Evolutionary conservation across 441 rosid species (phyloP).

Genomic region (Kokia cookei): DNA sequence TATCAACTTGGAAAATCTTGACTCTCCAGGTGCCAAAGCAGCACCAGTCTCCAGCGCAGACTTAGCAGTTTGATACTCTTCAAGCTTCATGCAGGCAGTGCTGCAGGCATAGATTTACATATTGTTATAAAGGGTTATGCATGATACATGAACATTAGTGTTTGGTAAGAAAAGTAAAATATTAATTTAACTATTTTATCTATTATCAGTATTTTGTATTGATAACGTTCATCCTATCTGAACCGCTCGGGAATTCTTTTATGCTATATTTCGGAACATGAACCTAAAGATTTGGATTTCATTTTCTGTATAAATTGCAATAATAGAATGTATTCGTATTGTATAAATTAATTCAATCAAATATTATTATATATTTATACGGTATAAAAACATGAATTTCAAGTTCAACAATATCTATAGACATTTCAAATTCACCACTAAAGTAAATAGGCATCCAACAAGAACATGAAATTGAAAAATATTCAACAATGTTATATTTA

Average conservation of each 20-base stretch:
- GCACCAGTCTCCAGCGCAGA: slow-evolving; percentile 66
- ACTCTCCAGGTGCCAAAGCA: slow-evolving; percentile 37
- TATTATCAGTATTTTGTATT: neutral
- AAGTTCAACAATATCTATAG: too few relatives aligned
- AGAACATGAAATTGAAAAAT: too few relatives aligned
- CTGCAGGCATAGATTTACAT: slow-evolving; percentile 27
- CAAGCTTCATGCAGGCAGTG: slow-evolving; percentile 70
- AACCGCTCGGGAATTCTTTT: neutral
- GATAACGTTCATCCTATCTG: neutral
- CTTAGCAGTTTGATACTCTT: slow-evolving; percentile 77
- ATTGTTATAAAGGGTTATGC: neutral
- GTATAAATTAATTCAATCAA: too few relatives aligned
- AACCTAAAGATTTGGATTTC: too few relatives aligned
- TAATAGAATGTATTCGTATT: too few relatives aligned
- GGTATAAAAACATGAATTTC: too few relatives aligned
- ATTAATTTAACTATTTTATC: neutral
- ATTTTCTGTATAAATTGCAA: too few relatives aligned
- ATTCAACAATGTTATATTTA: too few relatives aligned
- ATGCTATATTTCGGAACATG: too few relatives aligned
- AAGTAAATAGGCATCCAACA: too few relatives aligned
- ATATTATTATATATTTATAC: too few relatives aligned
- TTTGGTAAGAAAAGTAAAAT: neutral
- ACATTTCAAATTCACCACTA: too few relatives aligned
- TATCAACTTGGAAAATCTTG: slow-evolving; percentile 50
- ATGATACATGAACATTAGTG: neutral